These are phyloP conservation scores for Fusarium veterinarium DNA, from an alignment of 2,329 filamentous ascomycete species.

Conservation along the genomic window DNA sequence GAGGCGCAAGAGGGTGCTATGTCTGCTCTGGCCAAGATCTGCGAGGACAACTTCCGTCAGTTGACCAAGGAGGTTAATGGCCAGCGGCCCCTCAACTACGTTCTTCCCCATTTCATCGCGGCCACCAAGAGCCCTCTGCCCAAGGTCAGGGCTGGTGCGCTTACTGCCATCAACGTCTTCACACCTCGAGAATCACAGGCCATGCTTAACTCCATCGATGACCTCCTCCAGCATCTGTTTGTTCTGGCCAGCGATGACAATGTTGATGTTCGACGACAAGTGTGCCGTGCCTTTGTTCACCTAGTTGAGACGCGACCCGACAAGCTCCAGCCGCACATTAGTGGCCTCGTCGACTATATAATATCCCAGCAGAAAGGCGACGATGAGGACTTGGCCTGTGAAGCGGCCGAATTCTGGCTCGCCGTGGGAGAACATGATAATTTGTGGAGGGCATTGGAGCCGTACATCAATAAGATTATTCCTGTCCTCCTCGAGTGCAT, in stretches of 20 bases:
- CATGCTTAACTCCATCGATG: conserved; percentile 82
- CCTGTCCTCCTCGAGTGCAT: conserved; percentile 93
- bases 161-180: conserved; percentile 92
- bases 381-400: conserved; percentile 89
- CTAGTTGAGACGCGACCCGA: conserved; percentile 91
- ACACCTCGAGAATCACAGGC: conserved; percentile 86
- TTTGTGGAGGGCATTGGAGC: conserved; percentile 79
- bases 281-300: conserved; percentile 92
- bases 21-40: conserved; percentile 92
- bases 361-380: conserved; percentile 87
- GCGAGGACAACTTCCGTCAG: conserved; percentile 91
- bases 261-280: conserved; percentile 87
- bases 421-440: conserved; percentile 89
- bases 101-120: conserved; percentile 90
- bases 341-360: conserved; percentile 91
- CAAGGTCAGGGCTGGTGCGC: conserved; percentile 82
- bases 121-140: conserved; percentile 82
- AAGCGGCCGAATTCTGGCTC: conserved; percentile 98
- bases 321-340: conserved; percentile 89
- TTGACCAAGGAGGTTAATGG: conserved; percentile 90
- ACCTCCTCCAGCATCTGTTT: conserved; percentile 85
- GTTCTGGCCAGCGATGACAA: conserved; percentile 80
- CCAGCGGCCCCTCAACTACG: conserved; percentile 85
- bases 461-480: conserved; percentile 85
- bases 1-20: conserved; percentile 93